A percentile compares a stretch with the other conserved stretches of the same genome.
These are phyloP conservation scores for Eucalyptus virginea DNA, from an alignment of 345 rosid species.

Conservation along the genomic window DNA sequence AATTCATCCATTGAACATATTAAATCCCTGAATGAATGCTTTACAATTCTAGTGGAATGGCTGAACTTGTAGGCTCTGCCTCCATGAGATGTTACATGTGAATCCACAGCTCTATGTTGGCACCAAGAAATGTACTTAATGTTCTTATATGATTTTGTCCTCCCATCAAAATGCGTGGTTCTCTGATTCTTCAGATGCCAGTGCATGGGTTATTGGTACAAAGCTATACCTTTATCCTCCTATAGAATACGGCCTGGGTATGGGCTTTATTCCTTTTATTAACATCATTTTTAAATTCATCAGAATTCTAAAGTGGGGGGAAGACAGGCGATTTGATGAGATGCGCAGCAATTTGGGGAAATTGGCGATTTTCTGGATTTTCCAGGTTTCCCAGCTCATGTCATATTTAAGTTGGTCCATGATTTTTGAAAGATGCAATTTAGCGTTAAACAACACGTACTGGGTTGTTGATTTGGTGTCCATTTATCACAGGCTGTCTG, in stretches of 20 bases:
- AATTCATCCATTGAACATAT: background rate
- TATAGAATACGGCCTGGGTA: background rate
- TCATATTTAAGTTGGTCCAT: background rate
- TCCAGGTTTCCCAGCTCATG: slow-evolving; percentile 43
- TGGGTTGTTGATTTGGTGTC: background rate
- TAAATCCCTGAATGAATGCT: background rate
- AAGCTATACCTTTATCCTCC: background rate
- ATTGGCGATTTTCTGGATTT: slow-evolving; percentile 66
- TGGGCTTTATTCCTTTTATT: background rate
- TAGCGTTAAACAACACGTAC: background rate
- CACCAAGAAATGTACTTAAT: background rate
- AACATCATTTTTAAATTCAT: background rate
- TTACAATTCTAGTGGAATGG: background rate
- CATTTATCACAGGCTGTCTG: slow-evolving; percentile 57
- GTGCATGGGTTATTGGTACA: background rate
- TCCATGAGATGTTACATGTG: background rate
- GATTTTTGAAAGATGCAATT: background rate
- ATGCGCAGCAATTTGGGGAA: slow-evolving; percentile 69
- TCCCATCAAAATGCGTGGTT: background rate
- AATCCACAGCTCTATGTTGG: background rate
- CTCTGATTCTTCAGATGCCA: background rate
- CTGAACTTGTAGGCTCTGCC: background rate
- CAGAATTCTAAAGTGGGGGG: slow-evolving; percentile 95
- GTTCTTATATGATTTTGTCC: background rate
- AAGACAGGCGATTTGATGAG: slow-evolving; percentile 81